phyloP scores from a whole-genome alignment of 2,329 filamentous ascomycete genomes.

The Penicillium frequentans region DNA sequence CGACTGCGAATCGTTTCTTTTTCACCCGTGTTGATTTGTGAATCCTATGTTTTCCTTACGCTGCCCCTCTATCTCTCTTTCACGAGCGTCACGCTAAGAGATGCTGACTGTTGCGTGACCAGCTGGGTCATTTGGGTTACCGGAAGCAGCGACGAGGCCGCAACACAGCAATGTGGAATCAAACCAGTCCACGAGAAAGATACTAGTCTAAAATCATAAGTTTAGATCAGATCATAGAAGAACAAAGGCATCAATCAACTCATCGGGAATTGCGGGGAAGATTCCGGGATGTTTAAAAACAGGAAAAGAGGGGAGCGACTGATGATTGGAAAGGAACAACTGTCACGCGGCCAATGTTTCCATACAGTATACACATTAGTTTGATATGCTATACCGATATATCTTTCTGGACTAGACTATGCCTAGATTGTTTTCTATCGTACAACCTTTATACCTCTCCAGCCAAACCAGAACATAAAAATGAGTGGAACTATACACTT shows the following conservation, averaged over 20 bases:
- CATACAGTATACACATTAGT: neutral
- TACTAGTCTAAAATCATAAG: neutral
- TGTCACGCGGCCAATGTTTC: conserved; percentile 18
- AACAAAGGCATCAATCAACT: neutral
- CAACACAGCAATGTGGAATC: neutral
- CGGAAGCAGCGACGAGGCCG: conserved; percentile 17
- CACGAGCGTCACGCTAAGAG: neutral
- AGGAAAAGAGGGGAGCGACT: conserved; percentile 6
- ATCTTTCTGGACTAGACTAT: neutral
- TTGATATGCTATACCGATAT: neutral
- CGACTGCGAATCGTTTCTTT: neutral
- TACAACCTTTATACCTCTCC: neutral
- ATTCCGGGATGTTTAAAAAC: neutral
- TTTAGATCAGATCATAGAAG: neutral
- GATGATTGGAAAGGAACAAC: neutral
- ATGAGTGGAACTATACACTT: neutral
- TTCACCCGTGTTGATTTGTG: neutral
- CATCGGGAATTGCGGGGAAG: conserved; percentile 11
- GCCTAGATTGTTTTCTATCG: neutral
- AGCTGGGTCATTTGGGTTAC: conserved; percentile 22
- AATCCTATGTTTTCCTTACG: neutral
- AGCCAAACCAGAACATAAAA: neutral
- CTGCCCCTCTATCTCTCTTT: neutral
- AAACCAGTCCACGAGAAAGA: neutral
- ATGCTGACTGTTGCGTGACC: conserved; percentile 21